Base-by-base conservation (phyloP, 78 protist genomes). In the Guillardia theta region DNA sequence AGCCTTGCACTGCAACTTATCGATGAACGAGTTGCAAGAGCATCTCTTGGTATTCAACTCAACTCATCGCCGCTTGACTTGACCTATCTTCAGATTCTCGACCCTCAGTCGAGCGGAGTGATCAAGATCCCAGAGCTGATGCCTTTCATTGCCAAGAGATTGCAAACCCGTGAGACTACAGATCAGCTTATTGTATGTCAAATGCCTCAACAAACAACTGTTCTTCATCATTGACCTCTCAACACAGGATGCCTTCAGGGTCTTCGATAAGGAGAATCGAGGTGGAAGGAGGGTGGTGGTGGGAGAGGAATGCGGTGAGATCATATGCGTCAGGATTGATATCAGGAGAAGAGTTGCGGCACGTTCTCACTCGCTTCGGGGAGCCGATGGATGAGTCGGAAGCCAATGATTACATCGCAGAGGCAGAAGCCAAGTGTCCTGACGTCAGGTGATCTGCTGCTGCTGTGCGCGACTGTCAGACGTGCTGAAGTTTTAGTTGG, bases 401-500 rank as follows among this genome's bases (percentile, higher is more conserved):
- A 5, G 44, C 44, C 22, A 50, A 78, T 19, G 90, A 78, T 24
- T 78, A 78, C 50, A 6, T 78, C 6, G 90, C 90, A 37, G 90
- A 78, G 90, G 90, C 90, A 22, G 90, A 78, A 2, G 9, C 1
- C 2, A 78, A 78, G 90, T 78, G 90, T n/a, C 44, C 90, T 45
- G 90, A 78, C 44, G 18, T 43, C 53, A 78, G 44, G 83, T 58
- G 70, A 58, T 24, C 27, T 24, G 2, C 70, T 24, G 6, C 70
- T 0, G 70, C 70, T n/a, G n/a, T n/a, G n/a, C n/a, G n/a, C n/a
- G n/a, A n/a, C n/a, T n/a, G n/a, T n/a, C n/a, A n/a, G n/a, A 58
- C 70, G 27, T 58, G 70, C 6, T 3, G 27, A 24, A 58, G 4
- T 58, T 58, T 1, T 8, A 58, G 6, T 50, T 50, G 10, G 58